Conservation (phyloP, 2,329 filamentous ascomycete species). For the Aspergillus carbonarius region DNA sequence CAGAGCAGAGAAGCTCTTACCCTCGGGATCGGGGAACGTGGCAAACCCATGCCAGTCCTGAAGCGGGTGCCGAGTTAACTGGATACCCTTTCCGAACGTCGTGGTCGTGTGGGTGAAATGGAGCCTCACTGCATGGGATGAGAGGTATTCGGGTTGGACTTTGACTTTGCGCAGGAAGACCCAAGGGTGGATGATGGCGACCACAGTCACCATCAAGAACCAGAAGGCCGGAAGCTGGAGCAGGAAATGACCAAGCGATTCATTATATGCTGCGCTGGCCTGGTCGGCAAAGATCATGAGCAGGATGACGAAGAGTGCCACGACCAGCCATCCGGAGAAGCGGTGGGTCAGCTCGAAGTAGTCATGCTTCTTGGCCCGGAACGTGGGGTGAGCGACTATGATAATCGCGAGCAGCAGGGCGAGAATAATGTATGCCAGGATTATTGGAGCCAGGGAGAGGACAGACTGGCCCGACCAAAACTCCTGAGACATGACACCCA, state of each 20-base stretch:
- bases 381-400: constrained; percentile 60
- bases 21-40: constrained; percentile 62
- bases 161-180: constrained; percentile 65
- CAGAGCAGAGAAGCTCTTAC: constrained; percentile 64
- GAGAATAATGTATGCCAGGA: constrained; percentile 59
- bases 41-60: constrained; percentile 76
- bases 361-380: constrained; percentile 66
- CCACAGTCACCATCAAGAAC: constrained; percentile 64
- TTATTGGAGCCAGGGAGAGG: constrained; percentile 43
- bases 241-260: constrained; percentile 41
- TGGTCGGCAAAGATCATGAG: constrained; percentile 56
- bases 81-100: constrained; percentile 56
- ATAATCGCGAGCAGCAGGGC: constrained; percentile 61
- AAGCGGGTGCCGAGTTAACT: constrained; percentile 63
- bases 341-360: constrained; percentile 70
- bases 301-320: constrained; percentile 66
- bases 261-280: constrained; percentile 35
- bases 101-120: constrained; percentile 66
- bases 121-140: constrained; percentile 69
- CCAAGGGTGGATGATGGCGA: constrained; percentile 71
- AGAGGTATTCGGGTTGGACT: constrained; percentile 67
- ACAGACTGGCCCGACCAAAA: constrained; percentile 26
- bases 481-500: constrained; percentile 35
- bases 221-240: constrained; percentile 60
- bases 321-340: constrained; percentile 68